A percentile compares a stretch with the other conserved stretches of the same genome.
Evolutionary conservation across 495 filamentous ascomycete species (phyloP).

Genomic region (Penicillium coprophilum): DNA sequence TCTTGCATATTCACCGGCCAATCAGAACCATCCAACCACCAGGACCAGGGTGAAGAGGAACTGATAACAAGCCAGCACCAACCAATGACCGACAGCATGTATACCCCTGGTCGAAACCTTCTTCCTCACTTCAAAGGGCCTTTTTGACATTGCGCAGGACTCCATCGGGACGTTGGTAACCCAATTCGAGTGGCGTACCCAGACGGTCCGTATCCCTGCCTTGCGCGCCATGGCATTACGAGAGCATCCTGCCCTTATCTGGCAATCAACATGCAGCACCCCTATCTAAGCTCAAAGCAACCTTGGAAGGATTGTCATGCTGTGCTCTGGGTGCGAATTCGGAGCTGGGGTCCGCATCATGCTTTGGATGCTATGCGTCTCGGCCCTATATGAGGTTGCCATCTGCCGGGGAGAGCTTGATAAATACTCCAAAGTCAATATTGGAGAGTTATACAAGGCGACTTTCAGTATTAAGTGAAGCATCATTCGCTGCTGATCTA

Average conservation of each 20-base stretch:
- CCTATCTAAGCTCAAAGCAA: slow-evolving; percentile 14
- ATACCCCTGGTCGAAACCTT: neutral
- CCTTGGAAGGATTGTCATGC: neutral
- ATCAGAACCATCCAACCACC: slow-evolving; percentile 1
- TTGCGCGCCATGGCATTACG: slow-evolving; percentile 9
- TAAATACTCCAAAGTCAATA: neutral
- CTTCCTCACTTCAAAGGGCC: neutral
- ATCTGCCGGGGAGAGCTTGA: neutral
- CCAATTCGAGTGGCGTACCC: neutral
- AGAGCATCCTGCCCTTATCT: slow-evolving; percentile 10
- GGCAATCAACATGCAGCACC: neutral
- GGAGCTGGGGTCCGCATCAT: slow-evolving; percentile 20
- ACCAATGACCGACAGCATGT: slow-evolving; percentile 1
- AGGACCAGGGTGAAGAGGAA: neutral
- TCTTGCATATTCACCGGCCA: slow-evolving; percentile 1
- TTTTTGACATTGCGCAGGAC: neutral
- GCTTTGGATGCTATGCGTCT: neutral
- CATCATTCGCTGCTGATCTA: neutral
- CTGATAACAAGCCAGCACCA: slow-evolving; percentile 11
- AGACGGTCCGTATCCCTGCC: neutral
- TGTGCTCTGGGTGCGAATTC: slow-evolving; percentile 26
- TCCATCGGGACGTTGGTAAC: neutral
- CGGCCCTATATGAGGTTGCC: slow-evolving; percentile 2
- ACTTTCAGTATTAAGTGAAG: neutral
- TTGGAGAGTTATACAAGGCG: neutral